Conservation (phyloP, 768 basidiomycete genomes). For the Boletus insuetus region DNA sequence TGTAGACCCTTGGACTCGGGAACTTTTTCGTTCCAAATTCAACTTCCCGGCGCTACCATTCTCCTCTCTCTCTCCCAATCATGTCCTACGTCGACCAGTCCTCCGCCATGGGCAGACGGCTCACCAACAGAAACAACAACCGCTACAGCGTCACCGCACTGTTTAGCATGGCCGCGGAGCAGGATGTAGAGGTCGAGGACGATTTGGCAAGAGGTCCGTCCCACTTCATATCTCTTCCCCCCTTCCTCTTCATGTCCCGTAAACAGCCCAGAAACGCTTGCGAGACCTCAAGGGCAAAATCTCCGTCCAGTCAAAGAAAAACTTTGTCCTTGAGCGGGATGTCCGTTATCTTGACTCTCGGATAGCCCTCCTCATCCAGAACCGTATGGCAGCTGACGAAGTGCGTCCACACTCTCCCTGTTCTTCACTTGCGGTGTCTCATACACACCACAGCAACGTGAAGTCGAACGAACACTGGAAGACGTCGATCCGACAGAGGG, state of each 20-base stretch:
- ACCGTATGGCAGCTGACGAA: constrained; percentile 96
- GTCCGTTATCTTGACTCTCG: constrained; percentile 97
- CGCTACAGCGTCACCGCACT: constrained; percentile 94
- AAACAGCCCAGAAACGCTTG: constrained; percentile 89
- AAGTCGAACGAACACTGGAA: constrained; percentile 93
- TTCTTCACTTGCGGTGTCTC: constrained; percentile 1
- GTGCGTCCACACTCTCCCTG: constrained; percentile 41
- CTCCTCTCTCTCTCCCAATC: neutral
- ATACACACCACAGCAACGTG: constrained; percentile 66
- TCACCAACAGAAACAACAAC: constrained; percentile 92
- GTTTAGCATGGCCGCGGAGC: constrained; percentile 97
- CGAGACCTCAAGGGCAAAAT: constrained; percentile 96
- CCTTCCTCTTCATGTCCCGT: neutral
- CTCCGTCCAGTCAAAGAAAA: constrained; percentile 99
- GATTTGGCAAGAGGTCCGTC: constrained; percentile 87
- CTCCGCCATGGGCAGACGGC: constrained; percentile 65
- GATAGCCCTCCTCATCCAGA: constrained; percentile 96
- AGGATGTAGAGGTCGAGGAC: constrained; percentile 97
- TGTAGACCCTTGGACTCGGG: neutral
- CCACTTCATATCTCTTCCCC: neutral
- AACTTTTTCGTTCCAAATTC: constrained; percentile 7
- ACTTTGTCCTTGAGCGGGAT: constrained; percentile 98
- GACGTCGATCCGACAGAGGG: constrained; percentile 93
- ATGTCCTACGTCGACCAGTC: constrained; percentile 65
- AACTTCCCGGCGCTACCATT: neutral